Percentiles rank a stretch among this genome's conserved stretches.
These are phyloP conservation scores for Phialophora tarda DNA, from an alignment of 2,329 filamentous ascomycete species.

Conservation along the genomic window DNA sequence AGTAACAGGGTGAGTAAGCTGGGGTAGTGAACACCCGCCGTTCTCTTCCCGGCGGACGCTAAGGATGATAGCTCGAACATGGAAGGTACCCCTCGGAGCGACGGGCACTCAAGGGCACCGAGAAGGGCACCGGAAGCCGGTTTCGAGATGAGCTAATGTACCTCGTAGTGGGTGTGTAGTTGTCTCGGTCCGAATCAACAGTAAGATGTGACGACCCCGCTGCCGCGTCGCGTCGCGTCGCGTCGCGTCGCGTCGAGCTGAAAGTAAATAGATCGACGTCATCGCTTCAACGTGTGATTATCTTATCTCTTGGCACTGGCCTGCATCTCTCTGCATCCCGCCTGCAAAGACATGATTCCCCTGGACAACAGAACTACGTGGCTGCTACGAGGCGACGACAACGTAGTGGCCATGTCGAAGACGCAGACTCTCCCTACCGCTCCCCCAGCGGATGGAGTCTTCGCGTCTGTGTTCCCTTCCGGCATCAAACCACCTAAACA, in stretches of 20 bases:
- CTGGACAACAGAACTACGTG: neutral
- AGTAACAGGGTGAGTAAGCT: too few relatives aligned
- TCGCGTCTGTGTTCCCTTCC: slow-evolving; percentile 33
- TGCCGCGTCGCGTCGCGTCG: neutral
- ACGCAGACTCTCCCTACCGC: slow-evolving; percentile 11
- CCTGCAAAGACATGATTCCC: neutral
- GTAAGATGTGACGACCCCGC: too few relatives aligned
- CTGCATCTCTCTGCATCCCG: neutral
- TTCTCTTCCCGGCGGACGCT: too few relatives aligned
- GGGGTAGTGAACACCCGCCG: too few relatives aligned
- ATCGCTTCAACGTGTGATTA: neutral
- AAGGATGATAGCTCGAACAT: too few relatives aligned
- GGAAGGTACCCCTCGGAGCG: too few relatives aligned
- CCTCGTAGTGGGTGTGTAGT: too few relatives aligned
- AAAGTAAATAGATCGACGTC: neutral
- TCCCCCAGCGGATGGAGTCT: slow-evolving; percentile 10
- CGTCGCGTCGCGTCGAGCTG: neutral
- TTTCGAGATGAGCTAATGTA: too few relatives aligned
- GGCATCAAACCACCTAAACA: slow-evolving; percentile 27
- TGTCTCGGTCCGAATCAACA: too few relatives aligned
- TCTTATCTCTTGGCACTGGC: neutral
- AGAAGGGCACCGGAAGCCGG: too few relatives aligned
- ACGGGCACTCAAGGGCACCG: too few relatives aligned
- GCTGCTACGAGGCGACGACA: neutral
- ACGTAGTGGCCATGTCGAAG: slow-evolving; percentile 13